phyloP scores from a whole-genome alignment of 106 monocot genomes.

The Ottelia alismoides region DNA sequence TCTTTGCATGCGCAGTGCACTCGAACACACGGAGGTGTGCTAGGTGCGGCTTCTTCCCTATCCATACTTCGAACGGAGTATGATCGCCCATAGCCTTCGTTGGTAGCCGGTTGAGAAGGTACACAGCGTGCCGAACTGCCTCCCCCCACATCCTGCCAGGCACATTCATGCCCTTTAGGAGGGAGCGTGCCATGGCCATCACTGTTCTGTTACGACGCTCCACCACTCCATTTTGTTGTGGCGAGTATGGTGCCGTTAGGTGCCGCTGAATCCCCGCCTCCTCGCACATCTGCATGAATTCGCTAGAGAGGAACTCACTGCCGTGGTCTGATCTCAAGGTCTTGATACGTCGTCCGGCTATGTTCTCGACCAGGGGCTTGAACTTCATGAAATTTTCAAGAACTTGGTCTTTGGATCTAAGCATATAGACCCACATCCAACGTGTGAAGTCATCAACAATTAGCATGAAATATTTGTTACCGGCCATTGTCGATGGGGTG shows the following conservation, averaged over 20 bases:
- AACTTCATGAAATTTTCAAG: not conserved
- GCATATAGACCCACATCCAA: slow-evolving; percentile 10
- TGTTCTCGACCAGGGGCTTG: slow-evolving; percentile 1
- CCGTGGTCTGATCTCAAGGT: not conserved
- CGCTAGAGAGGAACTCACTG: too few relatives aligned
- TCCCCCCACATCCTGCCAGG: slow-evolving; percentile 3
- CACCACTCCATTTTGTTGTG: too few relatives aligned
- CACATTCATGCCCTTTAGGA: too few relatives aligned
- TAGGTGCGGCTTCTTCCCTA: slow-evolving; percentile 1
- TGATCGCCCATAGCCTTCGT: slow-evolving; percentile 2
- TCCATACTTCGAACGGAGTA: slow-evolving; percentile 4
- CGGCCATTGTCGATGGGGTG: not conserved
- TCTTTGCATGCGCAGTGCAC: slow-evolving; percentile 1
- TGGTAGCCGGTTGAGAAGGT: slow-evolving; percentile 4
- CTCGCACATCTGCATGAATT: too few relatives aligned
- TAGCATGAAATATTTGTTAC: slow-evolving; percentile 1
- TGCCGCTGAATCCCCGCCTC: too few relatives aligned
- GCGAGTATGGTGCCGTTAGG: too few relatives aligned
- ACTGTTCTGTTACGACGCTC: too few relatives aligned
- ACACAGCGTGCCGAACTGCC: slow-evolving; percentile 1
- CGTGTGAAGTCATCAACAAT: slow-evolving; percentile 8
- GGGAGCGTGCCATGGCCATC: too few relatives aligned
- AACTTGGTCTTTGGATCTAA: slow-evolving; percentile 2
- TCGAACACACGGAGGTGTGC: slow-evolving; percentile 1
- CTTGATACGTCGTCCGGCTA: not conserved